Evolutionary conservation across 2,329 filamentous ascomycete species (phyloP), one percentile per base, ranked within the genome.

Genomic region (Orbilia brochopaga): DNA sequence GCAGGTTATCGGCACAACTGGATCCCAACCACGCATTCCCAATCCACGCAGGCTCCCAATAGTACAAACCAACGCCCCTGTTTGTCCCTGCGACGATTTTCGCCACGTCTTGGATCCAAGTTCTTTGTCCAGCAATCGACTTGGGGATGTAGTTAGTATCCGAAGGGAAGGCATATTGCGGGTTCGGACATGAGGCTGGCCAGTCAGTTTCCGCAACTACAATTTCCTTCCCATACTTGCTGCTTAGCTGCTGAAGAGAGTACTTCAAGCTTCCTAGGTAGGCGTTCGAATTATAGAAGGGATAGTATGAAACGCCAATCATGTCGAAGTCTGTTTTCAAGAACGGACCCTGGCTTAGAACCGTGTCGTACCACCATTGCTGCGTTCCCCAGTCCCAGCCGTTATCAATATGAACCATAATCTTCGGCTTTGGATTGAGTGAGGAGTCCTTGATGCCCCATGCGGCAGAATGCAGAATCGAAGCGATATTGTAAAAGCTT

Each of bases 41-140:
- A 73, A 90, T 81, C 87, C 87, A 91, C 0, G 85, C 86, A 0
- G 88, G 88, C 78, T 91, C 88, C 88, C 88, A 91, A 75, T 90
- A 91, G 73, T 88, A 90, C 6, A 91, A 50, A 0, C 88, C 89
- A 27, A 81, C 78, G 0, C 87, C 87, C 4, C 73, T 59, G 0
- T 83, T 82, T 0, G 78, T 81, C 1, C 79, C 82, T 0, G 81
- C 80, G 0, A 90, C 83, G 0, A 86, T 80, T 0, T 80, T 80
- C 0, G 86, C 87, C 17, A 91, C 82, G 65, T 83, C 79, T 78
- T 85, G 81, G 59, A 91, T 79, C 79, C 86, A 91, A 1, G 81
- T 82, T 1, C 80, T 79, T 81, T 91, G 89, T 0, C 89, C 89
- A 0, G 81, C 85, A 0, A 83, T 84, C 1, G 83, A 85, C 30